phyloP scores from a whole-genome alignment of 2,329 filamentous ascomycete species.

The Alternaria alternata region DNA sequence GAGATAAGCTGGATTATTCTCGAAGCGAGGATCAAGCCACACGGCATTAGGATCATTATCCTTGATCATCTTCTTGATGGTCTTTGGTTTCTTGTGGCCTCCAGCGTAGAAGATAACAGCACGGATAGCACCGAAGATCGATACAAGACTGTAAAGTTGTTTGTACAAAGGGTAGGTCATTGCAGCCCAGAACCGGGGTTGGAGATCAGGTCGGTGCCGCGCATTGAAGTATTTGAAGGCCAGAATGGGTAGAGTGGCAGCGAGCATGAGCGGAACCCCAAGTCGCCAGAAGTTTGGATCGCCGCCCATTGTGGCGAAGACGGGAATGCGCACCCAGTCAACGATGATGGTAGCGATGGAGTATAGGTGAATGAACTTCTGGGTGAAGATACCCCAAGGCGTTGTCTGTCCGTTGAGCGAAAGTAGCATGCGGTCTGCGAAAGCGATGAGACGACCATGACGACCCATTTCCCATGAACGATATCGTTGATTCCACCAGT shows the following conservation, averaged over 20 bases:
- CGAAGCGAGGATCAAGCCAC: constrained; percentile 28
- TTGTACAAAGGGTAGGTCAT: constrained; percentile 25
- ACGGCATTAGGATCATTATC: constrained; percentile 20
- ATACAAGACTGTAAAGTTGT: constrained; percentile 24
- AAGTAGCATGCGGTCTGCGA: constrained; percentile 18
- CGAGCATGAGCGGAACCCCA: constrained; percentile 19
- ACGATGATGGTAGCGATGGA: constrained; percentile 25
- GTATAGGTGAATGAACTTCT: constrained; percentile 27
- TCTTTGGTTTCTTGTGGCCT: constrained; percentile 21
- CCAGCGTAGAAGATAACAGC: constrained; percentile 21
- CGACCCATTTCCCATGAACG: constrained; percentile 30
- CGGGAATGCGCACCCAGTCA: constrained; percentile 27
- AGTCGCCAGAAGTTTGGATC: constrained; percentile 22
- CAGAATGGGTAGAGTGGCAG: constrained; percentile 20
- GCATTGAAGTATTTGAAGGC: constrained; percentile 23
- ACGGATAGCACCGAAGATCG: constrained; percentile 23
- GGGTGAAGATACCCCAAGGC: constrained; percentile 22
- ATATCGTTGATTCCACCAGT: constrained; percentile 28
- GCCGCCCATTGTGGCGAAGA: constrained; percentile 23
- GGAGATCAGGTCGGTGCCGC: constrained; percentile 22
- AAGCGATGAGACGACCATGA: constrained; percentile 27
- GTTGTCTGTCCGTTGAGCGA: constrained; percentile 21
- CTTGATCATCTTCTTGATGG: constrained; percentile 26
- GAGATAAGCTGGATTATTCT: constrained; percentile 22
- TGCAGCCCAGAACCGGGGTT: constrained; percentile 22